Conservation (phyloP, 371 early-diverging fungal species). For the Choanephora cucurbitarum region DNA sequence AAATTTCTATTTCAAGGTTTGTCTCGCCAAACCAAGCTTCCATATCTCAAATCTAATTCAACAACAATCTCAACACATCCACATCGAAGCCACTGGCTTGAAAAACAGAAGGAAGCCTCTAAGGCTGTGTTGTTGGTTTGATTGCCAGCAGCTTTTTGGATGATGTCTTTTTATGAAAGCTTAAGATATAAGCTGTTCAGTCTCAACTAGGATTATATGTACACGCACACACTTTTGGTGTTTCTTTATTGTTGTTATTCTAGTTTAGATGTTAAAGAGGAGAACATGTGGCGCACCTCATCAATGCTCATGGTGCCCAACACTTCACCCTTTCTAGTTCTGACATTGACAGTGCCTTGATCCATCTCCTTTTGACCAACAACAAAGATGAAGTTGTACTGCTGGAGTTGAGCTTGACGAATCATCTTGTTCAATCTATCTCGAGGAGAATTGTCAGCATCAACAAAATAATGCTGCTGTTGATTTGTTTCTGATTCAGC, state of each 20-base stretch:
- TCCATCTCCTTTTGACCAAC: constrained; percentile 93
- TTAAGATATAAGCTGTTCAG: not conserved
- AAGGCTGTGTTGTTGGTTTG: too few relatives aligned
- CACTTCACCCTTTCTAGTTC: constrained; percentile 69
- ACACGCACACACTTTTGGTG: not conserved
- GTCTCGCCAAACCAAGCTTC: too few relatives aligned
- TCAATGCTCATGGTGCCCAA: constrained; percentile 50
- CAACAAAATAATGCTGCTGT: constrained; percentile 63
- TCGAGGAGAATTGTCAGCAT: constrained; percentile 78
- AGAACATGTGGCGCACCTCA: constrained; percentile 51
- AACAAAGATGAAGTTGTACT: constrained; percentile 92
- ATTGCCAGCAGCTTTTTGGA: too few relatives aligned
- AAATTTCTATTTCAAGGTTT: too few relatives aligned
- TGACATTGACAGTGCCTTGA: constrained; percentile 83
- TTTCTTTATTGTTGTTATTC: constrained; percentile 35
- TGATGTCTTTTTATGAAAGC: too few relatives aligned
- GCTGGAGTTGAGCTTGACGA: constrained; percentile 85
- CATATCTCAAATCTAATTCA: too few relatives aligned
- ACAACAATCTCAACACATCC: too few relatives aligned
- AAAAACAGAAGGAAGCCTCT: too few relatives aligned
- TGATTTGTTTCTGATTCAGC: constrained; percentile 16
- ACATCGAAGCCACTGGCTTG: too few relatives aligned
- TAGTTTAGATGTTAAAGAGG: constrained; percentile 33
- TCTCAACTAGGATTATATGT: not conserved
- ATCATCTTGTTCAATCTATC: constrained; percentile 96